Evolutionary conservation across 139 green algal genomes (phyloP).

Genomic region (Klebsormidium nitens): DNA sequence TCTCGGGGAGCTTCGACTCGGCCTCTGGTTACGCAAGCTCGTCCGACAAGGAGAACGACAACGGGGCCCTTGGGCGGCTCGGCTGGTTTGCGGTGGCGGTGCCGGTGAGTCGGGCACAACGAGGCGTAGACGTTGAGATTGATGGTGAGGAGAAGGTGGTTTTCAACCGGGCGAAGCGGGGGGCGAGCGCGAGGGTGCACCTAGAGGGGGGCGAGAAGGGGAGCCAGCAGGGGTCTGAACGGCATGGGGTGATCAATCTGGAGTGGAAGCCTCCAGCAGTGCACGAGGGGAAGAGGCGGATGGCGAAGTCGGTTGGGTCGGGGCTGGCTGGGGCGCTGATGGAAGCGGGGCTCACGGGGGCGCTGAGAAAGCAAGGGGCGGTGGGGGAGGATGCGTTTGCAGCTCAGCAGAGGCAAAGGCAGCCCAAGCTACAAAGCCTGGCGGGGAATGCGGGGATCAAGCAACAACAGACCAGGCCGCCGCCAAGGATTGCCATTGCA

Average conservation of each 20-base stretch:
- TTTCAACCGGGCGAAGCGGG: background rate
- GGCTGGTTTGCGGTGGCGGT: background rate
- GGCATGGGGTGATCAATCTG: too few relatives aligned
- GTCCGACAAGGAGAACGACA: background rate
- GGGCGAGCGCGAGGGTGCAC: background rate
- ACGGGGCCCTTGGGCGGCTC: background rate
- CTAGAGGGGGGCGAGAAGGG: too few relatives aligned
- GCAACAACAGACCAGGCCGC: too few relatives aligned
- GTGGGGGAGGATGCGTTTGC: too few relatives aligned
- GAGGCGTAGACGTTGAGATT: background rate
- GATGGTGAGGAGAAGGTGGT: constrained; percentile 16
- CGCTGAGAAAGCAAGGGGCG: background rate
- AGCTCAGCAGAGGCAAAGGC: too few relatives aligned
- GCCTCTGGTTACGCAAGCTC: background rate
- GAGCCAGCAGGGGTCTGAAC: too few relatives aligned
- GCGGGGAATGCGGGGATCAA: too few relatives aligned
- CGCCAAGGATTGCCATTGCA: too few relatives aligned
- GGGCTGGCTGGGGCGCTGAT: constrained; percentile 11
- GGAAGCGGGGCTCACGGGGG: background rate
- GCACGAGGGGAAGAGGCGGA: background rate
- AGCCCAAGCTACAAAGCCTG: too few relatives aligned
- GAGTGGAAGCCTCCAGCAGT: constrained; percentile 6
- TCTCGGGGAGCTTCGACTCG: constrained; percentile 7
- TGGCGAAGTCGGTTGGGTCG: background rate
- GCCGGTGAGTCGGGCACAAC: background rate